Evolutionary conservation across 306 rosid species (phyloP).

Genomic region (Biancaea sappan): DNA sequence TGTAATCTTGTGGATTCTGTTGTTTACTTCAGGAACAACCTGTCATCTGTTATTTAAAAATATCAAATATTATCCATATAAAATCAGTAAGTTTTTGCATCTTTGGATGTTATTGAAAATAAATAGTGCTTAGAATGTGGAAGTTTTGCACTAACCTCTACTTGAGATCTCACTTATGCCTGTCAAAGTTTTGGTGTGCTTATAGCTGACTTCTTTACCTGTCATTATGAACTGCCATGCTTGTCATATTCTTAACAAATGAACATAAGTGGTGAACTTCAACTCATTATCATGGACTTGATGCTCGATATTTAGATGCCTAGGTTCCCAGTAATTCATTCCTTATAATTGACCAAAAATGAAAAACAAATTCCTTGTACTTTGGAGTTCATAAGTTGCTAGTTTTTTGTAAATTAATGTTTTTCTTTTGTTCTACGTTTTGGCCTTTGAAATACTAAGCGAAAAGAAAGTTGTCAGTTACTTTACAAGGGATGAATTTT

Average conservation of each 20-base stretch:
- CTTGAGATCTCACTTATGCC: slow-evolving; percentile 15
- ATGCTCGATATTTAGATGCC: slow-evolving; percentile 10
- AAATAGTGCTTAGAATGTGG: slow-evolving; percentile 19
- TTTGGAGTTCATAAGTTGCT: too few relatives aligned
- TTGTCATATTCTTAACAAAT: slow-evolving; percentile 5
- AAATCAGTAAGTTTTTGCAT: slow-evolving; percentile 15
- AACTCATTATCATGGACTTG: slow-evolving; percentile 8
- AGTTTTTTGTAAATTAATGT: too few relatives aligned
- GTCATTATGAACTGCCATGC: slow-evolving; percentile 16
- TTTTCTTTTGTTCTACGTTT: neutral
- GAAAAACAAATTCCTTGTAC: neutral
- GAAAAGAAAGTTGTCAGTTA: neutral
- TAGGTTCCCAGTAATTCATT: neutral
- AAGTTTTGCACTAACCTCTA: slow-evolving; percentile 15
- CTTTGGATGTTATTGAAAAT: slow-evolving; percentile 14
- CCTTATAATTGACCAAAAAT: slow-evolving; percentile 10
- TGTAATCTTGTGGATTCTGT: slow-evolving; percentile 15
- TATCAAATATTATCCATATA: slow-evolving; percentile 23
- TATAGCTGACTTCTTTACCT: slow-evolving; percentile 18
- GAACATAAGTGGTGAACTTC: slow-evolving; percentile 7
- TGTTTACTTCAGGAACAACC: slow-evolving; percentile 29
- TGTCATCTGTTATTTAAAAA: slow-evolving; percentile 17
- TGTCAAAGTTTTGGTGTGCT: neutral
- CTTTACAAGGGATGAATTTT: neutral
- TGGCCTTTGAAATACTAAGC: slow-evolving; percentile 31